Evolutionary conservation across 2,329 filamentous ascomycete genomes (phyloP).

Genomic region (Talaromyces sp.): DNA sequence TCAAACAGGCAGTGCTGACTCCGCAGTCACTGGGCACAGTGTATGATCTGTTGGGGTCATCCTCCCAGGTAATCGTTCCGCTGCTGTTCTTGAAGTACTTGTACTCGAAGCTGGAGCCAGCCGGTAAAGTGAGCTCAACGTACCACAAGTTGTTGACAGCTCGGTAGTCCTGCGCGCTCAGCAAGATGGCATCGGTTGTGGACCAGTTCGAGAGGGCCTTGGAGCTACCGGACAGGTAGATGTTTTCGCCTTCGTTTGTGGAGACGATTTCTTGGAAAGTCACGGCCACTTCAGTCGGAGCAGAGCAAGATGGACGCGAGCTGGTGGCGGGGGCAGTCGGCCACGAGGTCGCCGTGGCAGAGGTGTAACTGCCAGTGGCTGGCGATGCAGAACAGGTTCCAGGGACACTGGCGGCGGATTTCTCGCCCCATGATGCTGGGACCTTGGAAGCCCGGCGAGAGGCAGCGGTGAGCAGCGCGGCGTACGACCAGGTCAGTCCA

Average conservation of each 20-base stretch:
- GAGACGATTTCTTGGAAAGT: constrained; percentile 57
- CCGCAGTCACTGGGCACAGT: constrained; percentile 35
- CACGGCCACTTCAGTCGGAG: constrained; percentile 48
- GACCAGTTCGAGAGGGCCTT: constrained; percentile 60
- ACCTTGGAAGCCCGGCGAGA: constrained; percentile 15
- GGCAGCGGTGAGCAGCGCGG: constrained; percentile 30
- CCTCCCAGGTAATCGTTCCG: constrained; percentile 59
- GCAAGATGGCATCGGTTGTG: constrained; percentile 46
- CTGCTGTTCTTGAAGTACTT: constrained; percentile 62
- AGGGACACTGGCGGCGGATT: constrained; percentile 14
- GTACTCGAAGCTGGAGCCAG: constrained; percentile 57
- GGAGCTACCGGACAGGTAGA: constrained; percentile 60
- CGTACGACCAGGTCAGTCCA: constrained; percentile 39
- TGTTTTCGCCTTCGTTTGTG: constrained; percentile 57
- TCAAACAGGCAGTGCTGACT: constrained; percentile 26
- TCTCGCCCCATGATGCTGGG: constrained; percentile 19
- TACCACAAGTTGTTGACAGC: constrained; percentile 57
- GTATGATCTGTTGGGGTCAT: constrained; percentile 45
- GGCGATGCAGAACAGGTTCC: constrained; percentile 18
- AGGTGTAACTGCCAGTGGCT: constrained; percentile 19
- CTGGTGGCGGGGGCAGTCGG: constrained; percentile 9
- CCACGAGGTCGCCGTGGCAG: constrained; percentile 21
- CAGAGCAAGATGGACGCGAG: constrained; percentile 14
- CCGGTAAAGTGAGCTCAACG: constrained; percentile 48
- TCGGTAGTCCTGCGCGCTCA: constrained; percentile 58